phyloP scores from a whole-genome alignment of 176 grass and related monocot genomes.

The Canna indica region DNA sequence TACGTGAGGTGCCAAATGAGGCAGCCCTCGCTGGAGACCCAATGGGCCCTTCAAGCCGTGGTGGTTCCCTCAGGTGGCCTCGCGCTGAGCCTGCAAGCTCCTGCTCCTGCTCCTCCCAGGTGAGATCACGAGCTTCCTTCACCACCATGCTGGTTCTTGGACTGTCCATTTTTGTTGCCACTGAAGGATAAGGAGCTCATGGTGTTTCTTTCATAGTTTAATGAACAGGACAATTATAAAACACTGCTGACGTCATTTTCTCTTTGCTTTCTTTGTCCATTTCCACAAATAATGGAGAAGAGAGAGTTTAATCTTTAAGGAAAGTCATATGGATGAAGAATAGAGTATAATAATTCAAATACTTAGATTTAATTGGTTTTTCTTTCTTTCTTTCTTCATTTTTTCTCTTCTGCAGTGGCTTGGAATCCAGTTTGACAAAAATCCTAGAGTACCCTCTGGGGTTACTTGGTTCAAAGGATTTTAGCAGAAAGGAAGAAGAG shows the following conservation, averaged over 20 bases:
- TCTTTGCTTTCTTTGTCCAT: too few species aligned
- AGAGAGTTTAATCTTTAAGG: too few species aligned
- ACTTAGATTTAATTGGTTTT: neutral
- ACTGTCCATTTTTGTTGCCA: neutral
- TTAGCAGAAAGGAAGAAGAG: conserved; percentile 30
- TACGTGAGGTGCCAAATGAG: conserved; percentile 73
- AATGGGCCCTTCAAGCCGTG: conserved; percentile 67
- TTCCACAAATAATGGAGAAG: too few species aligned
- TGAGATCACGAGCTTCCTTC: conserved; percentile 23
- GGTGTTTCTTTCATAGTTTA: too few species aligned
- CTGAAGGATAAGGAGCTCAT: neutral
- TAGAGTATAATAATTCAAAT: neutral
- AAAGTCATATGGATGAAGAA: neutral
- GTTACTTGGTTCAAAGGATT: conserved; percentile 25
- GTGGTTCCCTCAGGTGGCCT: conserved; percentile 52
- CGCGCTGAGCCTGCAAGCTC: conserved; percentile 43
- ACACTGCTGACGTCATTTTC: too few species aligned
- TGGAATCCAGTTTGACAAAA: conserved; percentile 31
- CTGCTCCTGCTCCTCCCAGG: conserved; percentile 51
- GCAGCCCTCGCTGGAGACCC: conserved; percentile 32
- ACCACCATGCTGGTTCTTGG: conserved; percentile 9
- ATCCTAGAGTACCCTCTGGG: conserved; percentile 26
- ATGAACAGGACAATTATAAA: too few species aligned
- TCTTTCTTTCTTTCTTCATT: conserved; percentile 18
- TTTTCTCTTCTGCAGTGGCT: conserved; percentile 18